phyloP scores from a whole-genome alignment of 768 basidiomycete genomes.

The Wakefieldia striispora region DNA sequence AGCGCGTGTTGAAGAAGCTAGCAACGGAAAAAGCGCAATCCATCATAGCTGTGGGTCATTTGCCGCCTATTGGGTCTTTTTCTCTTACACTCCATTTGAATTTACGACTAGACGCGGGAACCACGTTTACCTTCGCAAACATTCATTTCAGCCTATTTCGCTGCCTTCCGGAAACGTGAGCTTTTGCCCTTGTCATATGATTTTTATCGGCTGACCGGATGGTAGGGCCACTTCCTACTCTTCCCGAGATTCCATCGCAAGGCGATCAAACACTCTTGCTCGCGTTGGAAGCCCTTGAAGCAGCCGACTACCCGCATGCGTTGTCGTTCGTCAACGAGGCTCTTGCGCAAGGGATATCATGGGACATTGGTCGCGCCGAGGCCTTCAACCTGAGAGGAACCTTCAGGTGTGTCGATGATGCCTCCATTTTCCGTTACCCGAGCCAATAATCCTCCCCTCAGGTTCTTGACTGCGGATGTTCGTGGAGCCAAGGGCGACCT shows the following conservation, averaged over 20 bases:
- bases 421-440: neutral
- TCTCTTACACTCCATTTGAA: neutral
- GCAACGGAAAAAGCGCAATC: conserved; percentile 69
- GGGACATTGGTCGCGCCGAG: conserved; percentile 72
- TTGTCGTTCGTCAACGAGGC: conserved; percentile 81
- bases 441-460: conserved; percentile 25
- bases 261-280: conserved; percentile 84
- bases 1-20: conserved; percentile 87
- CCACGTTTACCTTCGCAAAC: conserved; percentile 84
- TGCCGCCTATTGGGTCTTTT: neutral
- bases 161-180: conserved; percentile 90
- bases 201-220: conserved; percentile 1
- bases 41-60: conserved; percentile 57
- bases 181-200: neutral
- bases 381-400: conserved; percentile 93
- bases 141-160: conserved; percentile 94
- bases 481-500: conserved; percentile 81
- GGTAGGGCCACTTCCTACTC: conserved; percentile 60
- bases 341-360: conserved; percentile 81
- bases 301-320: conserved; percentile 81
- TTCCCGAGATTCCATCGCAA: conserved; percentile 71
- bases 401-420: conserved; percentile 69
- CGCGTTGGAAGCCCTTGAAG: conserved; percentile 79
- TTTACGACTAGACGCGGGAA: conserved; percentile 51
- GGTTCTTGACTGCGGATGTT: conserved; percentile 87